Base-by-base conservation (phyloP, 139 green algal species). In the Astrephomene gubernaculifera region DNA sequence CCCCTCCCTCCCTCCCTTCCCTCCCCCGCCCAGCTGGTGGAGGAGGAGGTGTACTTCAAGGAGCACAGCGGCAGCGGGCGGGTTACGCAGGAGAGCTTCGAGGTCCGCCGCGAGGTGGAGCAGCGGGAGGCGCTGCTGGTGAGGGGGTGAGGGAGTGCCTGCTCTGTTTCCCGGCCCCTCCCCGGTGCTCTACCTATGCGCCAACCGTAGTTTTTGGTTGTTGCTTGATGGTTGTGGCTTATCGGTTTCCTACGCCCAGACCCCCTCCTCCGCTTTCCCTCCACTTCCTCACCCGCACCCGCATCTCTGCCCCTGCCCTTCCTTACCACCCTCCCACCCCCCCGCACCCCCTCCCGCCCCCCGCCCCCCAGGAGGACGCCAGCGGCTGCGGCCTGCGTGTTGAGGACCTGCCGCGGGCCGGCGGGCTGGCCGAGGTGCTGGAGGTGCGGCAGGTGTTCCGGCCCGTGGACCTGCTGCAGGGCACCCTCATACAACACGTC, bases 11-110 rank as follows among this genome's bases (percentile, higher is more conserved):
- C 36, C 25, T 80, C 3, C 36, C 19, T 12, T 1, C 70, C 21
- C 43, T 31, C 45, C 17, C 31, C 22, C n/a, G n/a, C n/a, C 5
- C 88, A 91, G 88, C 44, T 91, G 29, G 54, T 91, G 19, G 83
- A 91, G 53, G 88, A 91, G 65, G 88, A 91, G 65, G 67, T 91
- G 29, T 91, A 87, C 79, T 53, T 86, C 44, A 91, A 91, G 88
- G 71, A 88, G 71, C 88, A 86, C 24, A 67, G n/a, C n/a, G n/a
- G 39, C 24, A 87, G 87, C 38, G 88, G 87, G 8, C 79, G 88
- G 4, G 71, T 76, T 2, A 83, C 85, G 71, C 79, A 91, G 57
- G 88, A 91, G 79, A 52, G 70, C 24, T 89, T 91, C 83, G 88
- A 91, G 88, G 82, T 86, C 39, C 80, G 86, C 33, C 57, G 85